Percentiles rank a stretch among this genome's conserved stretches.
Conservation (phyloP, 495 filamentous ascomycete species). For the Pyrenula aspistea region DNA sequence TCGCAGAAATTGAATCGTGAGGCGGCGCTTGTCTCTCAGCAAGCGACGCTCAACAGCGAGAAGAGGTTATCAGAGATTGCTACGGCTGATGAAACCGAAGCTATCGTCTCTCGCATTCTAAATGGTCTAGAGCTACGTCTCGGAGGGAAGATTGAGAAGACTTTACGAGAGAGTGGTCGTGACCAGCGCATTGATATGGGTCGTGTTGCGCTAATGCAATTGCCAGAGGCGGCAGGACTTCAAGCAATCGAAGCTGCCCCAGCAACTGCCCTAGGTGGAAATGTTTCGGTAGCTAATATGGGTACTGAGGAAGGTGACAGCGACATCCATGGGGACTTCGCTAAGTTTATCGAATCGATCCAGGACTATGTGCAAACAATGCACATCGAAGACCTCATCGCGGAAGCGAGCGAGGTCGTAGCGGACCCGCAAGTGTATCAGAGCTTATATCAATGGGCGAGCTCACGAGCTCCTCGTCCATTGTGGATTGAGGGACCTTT, state of each 20-base stretch:
- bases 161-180: neutral
- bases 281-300: neutral
- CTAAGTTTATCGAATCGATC: neutral
- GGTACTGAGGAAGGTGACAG: neutral
- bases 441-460: neutral
- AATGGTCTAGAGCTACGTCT: neutral
- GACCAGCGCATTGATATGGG: neutral
- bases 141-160: neutral
- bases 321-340: neutral
- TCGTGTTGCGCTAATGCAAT: neutral
- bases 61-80: neutral
- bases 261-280: neutral
- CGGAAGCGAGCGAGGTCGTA: neutral
- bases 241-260: neutral
- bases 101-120: neutral
- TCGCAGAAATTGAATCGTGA: neutral
- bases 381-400: neutral
- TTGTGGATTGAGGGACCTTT: neutral
- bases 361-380: neutral
- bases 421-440: neutral
- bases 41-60: neutral
- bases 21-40: neutral
- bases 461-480: neutral
- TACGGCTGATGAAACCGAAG: neutral
- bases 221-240: neutral